A percentile compares a stretch with the other conserved stretches of the same genome.
These are phyloP conservation scores for Elaeis oleifera DNA, from an alignment of 202 grass and related monocot species.

Conservation along the genomic window DNA sequence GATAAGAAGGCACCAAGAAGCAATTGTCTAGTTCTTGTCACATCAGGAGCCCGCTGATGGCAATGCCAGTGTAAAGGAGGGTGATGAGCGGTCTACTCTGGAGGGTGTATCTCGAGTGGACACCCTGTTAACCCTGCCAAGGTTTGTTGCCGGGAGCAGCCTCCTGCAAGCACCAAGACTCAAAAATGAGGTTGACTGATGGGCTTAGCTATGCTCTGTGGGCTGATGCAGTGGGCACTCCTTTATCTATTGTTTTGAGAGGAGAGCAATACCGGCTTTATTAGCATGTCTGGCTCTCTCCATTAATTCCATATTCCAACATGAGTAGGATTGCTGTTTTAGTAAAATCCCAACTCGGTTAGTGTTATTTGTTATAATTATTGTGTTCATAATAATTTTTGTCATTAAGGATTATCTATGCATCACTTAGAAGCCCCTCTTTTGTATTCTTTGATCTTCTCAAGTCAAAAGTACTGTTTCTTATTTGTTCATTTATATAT, in stretches of 20 bases:
- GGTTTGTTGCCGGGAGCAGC: not conserved
- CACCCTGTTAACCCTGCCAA: not conserved
- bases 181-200: not conserved
- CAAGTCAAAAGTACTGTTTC: no score
- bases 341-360: slow-evolving; percentile 2
- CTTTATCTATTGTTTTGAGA: not conserved
- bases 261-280: not conserved
- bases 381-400: not conserved
- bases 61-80: not conserved
- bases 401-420: no score
- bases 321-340: slow-evolving; percentile 5
- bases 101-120: not conserved
- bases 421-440: no score
- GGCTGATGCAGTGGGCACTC: not conserved
- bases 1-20: not conserved
- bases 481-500: no score
- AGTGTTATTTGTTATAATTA: not conserved
- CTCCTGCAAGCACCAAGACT: not conserved
- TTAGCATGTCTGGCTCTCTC: not conserved
- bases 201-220: not conserved
- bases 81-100: not conserved
- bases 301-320: not conserved
- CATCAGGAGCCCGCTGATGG: no score
- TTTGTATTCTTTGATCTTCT: no score
- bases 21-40: not conserved